Evolutionary conservation across 345 rosid genomes (phyloP).

Genomic region (Eucalyptus sideroxylon): DNA sequence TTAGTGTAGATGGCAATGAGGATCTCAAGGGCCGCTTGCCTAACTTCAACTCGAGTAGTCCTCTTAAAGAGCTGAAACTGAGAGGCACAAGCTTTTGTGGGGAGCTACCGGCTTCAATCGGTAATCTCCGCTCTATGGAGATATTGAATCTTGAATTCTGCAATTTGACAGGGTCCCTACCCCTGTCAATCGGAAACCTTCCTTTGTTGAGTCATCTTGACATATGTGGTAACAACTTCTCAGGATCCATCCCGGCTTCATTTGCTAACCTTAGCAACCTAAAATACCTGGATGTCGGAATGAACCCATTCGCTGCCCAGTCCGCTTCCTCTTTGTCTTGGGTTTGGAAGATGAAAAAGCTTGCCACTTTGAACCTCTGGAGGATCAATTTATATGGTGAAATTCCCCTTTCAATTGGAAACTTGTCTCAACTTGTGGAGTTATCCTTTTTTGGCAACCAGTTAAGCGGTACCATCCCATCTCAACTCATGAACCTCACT

Average conservation of each 20-base stretch:
- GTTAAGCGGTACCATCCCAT: not conserved
- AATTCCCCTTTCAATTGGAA: not conserved
- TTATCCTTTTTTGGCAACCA: not conserved
- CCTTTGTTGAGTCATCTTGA: not conserved
- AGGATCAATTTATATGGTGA: not conserved
- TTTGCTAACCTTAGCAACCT: conserved; percentile 3
- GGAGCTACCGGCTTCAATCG: not conserved
- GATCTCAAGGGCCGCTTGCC: not conserved
- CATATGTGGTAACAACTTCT: rapidly evolving
- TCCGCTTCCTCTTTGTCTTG: not conserved
- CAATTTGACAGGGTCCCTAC: not conserved
- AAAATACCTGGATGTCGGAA: not conserved
- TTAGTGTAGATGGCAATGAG: rapidly evolving
- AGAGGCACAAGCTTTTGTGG: not conserved
- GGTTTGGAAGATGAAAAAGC: not conserved
- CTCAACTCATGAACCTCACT: not conserved
- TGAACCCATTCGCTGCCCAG: not conserved
- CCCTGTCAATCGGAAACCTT: not conserved
- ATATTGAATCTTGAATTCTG: rapidly evolving
- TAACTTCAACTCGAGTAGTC: not conserved
- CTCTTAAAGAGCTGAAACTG: not conserved
- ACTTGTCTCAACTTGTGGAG: not conserved
- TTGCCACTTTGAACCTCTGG: not conserved
- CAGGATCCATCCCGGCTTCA: conserved; percentile 4
- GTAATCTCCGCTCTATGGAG: not conserved